These are phyloP conservation scores for Penicillium steckii DNA, from an alignment of 495 filamentous ascomycete genomes.

Conservation along the genomic window DNA sequence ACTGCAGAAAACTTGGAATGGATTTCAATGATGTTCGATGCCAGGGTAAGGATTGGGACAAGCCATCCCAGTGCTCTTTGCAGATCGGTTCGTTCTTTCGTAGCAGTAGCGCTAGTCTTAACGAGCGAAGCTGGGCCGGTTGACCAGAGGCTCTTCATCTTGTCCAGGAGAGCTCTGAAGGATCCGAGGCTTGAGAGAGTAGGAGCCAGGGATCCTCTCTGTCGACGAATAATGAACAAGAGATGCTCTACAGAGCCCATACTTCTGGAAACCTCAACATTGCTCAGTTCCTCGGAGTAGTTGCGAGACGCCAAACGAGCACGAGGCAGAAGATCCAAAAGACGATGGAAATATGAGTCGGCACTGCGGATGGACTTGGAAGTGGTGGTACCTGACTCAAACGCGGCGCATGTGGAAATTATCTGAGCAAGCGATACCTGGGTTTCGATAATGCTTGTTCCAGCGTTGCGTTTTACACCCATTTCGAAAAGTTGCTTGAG, in stretches of 20 bases:
- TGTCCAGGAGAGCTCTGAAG: constrained; percentile 35
- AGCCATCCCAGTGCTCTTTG: constrained; percentile 46
- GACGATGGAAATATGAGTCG: constrained; percentile 76
- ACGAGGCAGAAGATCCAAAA: constrained; percentile 66
- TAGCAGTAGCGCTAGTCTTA: constrained; percentile 20
- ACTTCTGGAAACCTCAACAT: constrained; percentile 72
- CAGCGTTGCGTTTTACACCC: constrained; percentile 81
- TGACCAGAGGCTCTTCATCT: constrained; percentile 44
- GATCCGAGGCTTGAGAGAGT: constrained; percentile 35
- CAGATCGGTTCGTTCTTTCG: constrained; percentile 19
- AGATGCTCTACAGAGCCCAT: constrained; percentile 81
- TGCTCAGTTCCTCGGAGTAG: constrained; percentile 80
- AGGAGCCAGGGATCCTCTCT: constrained; percentile 56
- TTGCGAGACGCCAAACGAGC: constrained; percentile 63
- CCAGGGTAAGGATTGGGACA: constrained; percentile 46
- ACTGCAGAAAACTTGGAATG: constrained; percentile 59
- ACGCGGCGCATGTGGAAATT: constrained; percentile 51
- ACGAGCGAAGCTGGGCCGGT: constrained; percentile 29
- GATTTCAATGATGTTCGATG: constrained; percentile 47
- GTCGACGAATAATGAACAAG: constrained; percentile 62
- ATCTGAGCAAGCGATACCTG: constrained; percentile 71
- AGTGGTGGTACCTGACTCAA: constrained; percentile 24
- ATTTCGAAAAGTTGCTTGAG: constrained; percentile 78
- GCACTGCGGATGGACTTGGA: constrained; percentile 34
- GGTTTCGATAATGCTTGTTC: constrained; percentile 61